These are phyloP conservation scores for Imleria badia DNA, from an alignment of 768 basidiomycete species.

Conservation along the genomic window DNA sequence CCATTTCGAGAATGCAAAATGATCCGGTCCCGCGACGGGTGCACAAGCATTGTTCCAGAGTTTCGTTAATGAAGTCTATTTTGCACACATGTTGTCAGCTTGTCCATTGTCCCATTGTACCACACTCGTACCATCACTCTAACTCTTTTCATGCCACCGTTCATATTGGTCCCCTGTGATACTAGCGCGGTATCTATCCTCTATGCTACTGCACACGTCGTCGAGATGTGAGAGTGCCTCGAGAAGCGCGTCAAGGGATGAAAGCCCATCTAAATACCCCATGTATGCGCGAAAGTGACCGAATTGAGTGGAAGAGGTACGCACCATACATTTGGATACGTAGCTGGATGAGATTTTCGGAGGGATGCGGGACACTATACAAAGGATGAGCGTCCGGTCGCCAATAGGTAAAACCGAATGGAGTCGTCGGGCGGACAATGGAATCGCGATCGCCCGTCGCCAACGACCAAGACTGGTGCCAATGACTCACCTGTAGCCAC, in stretches of 20 bases:
- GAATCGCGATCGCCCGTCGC: not conserved
- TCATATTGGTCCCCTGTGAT: conserved; percentile 55
- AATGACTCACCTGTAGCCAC: conserved; percentile 83
- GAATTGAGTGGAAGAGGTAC: conserved; percentile 31
- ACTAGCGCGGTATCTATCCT: conserved; percentile 64
- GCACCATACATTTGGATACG: conserved; percentile 99
- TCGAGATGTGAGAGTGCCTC: conserved; percentile 78
- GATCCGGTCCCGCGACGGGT: not conserved
- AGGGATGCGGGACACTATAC: conserved; percentile 77
- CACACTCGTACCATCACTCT: not conserved
- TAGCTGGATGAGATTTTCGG: conserved; percentile 93
- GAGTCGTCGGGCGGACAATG: conserved; percentile 14
- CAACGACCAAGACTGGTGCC: not conserved
- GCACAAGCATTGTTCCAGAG: not conserved
- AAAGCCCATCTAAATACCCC: conserved; percentile 69
- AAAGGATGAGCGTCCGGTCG: not conserved
- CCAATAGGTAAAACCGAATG: not conserved
- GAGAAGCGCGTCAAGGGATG: conserved; percentile 78
- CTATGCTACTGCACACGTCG: conserved; percentile 67
- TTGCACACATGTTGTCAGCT: conserved; percentile 2
- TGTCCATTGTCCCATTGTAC: not conserved
- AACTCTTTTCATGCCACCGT: conserved; percentile 70
- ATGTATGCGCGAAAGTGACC: not conserved
- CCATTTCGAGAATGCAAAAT: conserved; percentile 10
- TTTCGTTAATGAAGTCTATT: not conserved